Evolutionary conservation across 2,329 filamentous ascomycete genomes (phyloP).

Genomic region (Corynespora cassiicola): DNA sequence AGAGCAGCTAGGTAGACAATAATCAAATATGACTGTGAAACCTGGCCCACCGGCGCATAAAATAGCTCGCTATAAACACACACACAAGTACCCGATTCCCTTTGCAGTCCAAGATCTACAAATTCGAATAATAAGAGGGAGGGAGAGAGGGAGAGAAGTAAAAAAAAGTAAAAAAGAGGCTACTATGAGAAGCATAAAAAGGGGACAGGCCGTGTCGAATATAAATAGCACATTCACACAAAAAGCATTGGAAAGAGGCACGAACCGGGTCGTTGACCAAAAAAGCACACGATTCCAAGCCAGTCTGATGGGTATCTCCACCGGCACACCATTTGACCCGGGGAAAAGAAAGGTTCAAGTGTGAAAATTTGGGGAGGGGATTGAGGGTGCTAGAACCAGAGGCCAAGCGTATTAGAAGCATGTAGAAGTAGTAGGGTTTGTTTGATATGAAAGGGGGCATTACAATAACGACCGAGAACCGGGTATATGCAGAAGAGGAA

Average conservation of each 20-base stretch:
- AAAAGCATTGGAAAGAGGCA: constrained; percentile 1
- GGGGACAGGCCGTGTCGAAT: constrained; percentile 5
- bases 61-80: no score
- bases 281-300: no score
- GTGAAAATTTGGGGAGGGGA: constrained; percentile 9
- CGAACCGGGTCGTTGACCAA: not conserved
- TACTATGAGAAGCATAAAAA: not conserved
- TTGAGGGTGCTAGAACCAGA: constrained; percentile 5
- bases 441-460: constrained; percentile 25
- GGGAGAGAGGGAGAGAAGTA: not conserved
- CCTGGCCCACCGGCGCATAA: no score
- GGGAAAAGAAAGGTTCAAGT: constrained; percentile 10
- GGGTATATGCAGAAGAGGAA: constrained; percentile 46
- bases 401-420: constrained; percentile 27
- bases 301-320: constrained; percentile 6
- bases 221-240: constrained; percentile 5
- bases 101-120: constrained; percentile 3
- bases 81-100: constrained; percentile 1
- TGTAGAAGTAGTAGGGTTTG: no score
- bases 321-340: not conserved
- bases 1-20: no score
- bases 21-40: no score
- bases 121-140: constrained; percentile 1
- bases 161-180: constrained; percentile 2
- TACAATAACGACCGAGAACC: constrained; percentile 29